These are phyloP conservation scores for Fusarium redolens DNA, from an alignment of 2,329 filamentous ascomycete genomes.

Conservation along the genomic window DNA sequence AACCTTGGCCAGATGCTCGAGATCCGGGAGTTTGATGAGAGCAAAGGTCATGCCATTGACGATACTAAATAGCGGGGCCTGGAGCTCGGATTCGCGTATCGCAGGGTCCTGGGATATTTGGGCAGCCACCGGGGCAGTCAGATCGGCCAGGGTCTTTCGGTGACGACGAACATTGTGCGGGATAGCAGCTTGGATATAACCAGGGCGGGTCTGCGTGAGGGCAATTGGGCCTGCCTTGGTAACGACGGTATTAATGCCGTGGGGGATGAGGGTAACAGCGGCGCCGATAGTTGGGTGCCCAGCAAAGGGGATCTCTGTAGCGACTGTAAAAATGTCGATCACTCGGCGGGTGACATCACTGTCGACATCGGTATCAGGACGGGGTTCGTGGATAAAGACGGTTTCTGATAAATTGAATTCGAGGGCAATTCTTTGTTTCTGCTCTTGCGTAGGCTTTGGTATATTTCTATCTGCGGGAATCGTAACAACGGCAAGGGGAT, in stretches of 20 bases:
- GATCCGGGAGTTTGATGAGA: conserved; percentile 69
- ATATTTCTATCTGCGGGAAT: conserved; percentile 54
- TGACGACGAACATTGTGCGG: conserved; percentile 76
- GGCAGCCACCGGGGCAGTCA: conserved; percentile 39
- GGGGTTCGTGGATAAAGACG: conserved; percentile 67
- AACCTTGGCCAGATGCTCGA: conserved; percentile 66
- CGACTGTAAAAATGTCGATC: conserved; percentile 70
- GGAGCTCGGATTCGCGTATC: conserved; percentile 52
- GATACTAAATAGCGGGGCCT: conserved; percentile 67
- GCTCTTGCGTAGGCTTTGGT: conserved; percentile 57
- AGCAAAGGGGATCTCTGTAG: conserved; percentile 68
- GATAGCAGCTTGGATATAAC: conserved; percentile 69
- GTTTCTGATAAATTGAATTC: conserved; percentile 75
- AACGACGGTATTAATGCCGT: conserved; percentile 56
- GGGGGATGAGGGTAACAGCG: conserved; percentile 59
- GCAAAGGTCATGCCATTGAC: conserved; percentile 81
- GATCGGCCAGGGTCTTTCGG: conserved; percentile 51
- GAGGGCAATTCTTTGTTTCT: conserved; percentile 68
- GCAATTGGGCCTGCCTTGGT: conserved; percentile 69
- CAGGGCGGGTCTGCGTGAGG: conserved; percentile 52
- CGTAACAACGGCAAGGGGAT: conserved; percentile 70
- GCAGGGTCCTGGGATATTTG: conserved; percentile 45
- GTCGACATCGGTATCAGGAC: conserved; percentile 47
- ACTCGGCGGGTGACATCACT: conserved; percentile 49
- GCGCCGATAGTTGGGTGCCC: conserved; percentile 72